Evolutionary conservation across 768 basidiomycete species (phyloP).

Genomic region (Dacryopinax primogenitus): DNA sequence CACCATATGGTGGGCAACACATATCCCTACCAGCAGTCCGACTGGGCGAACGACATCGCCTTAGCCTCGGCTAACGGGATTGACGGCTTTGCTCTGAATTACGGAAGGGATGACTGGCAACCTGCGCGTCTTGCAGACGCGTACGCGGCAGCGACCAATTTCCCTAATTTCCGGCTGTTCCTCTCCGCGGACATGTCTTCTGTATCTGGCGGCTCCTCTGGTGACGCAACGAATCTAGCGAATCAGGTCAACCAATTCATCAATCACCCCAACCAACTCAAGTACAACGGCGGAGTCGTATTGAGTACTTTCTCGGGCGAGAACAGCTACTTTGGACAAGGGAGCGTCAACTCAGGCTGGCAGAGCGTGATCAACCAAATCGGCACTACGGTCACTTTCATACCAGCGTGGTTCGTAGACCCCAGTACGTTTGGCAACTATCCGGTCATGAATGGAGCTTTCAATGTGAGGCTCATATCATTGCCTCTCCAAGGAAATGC

Average conservation of each 20-base stretch:
- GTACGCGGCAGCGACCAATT: constrained; percentile 25
- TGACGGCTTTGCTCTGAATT: constrained; percentile 32
- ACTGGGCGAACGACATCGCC: constrained; percentile 26
- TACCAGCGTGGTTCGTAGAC: constrained; percentile 26
- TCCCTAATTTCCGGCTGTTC: constrained; percentile 27
- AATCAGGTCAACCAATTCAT: constrained; percentile 17
- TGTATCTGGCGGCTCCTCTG: neutral
- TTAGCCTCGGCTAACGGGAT: constrained; percentile 25
- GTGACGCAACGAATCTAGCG: constrained; percentile 16
- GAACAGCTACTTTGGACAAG: constrained; percentile 26
- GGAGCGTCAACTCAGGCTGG: constrained; percentile 22
- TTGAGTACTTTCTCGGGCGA: constrained; percentile 28
- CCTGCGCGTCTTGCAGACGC: constrained; percentile 24
- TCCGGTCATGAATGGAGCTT: constrained; percentile 39
- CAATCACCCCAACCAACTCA: constrained; percentile 23
- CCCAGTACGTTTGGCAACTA: constrained; percentile 18
- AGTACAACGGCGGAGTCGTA: constrained; percentile 25
- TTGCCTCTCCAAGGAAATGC: constrained; percentile 19
- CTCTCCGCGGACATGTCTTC: constrained; percentile 30
- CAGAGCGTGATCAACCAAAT: constrained; percentile 10
- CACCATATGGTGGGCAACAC: constrained; percentile 21
- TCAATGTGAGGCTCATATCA: constrained; percentile 39
- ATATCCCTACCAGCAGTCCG: constrained; percentile 23
- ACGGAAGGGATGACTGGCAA: constrained; percentile 30
- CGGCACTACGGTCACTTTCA: constrained; percentile 13